Conservation (phyloP, 176 grass and related monocot species). For the Calamus simplicifolius region DNA sequence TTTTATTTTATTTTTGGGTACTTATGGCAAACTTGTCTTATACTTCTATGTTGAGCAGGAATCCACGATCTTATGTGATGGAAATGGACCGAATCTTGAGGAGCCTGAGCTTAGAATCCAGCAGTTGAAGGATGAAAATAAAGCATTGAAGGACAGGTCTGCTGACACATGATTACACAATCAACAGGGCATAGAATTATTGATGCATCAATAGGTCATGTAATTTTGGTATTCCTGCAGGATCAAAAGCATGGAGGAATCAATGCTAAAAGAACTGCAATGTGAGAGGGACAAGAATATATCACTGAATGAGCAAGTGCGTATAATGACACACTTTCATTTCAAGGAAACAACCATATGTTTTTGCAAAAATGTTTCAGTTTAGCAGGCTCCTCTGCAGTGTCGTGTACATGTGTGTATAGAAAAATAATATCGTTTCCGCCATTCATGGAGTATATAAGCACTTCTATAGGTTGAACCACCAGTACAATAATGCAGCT, state of each 20-base stretch:
- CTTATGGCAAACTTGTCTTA: no score
- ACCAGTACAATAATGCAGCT: no score
- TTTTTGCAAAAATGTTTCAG: no score
- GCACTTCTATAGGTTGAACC: not conserved
- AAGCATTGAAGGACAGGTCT: constrained; percentile 63
- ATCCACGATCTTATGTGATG: constrained; percentile 20
- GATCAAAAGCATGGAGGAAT: constrained; percentile 46
- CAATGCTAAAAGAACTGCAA: constrained; percentile 49
- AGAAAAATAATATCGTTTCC: not conserved
- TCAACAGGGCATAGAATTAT: not conserved
- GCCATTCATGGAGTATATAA: constrained; percentile 8
- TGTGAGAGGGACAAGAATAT: constrained; percentile 58
- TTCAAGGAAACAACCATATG: not conserved
- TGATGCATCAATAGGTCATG: constrained; percentile 4
- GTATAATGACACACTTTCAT: constrained; percentile 2
- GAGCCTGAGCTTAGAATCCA: constrained; percentile 35
- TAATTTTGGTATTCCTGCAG: constrained; percentile 32
- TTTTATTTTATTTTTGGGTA: not conserved
- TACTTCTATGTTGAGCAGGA: constrained; percentile 31
- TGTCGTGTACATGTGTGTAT: no score
- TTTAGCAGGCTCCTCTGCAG: no score
- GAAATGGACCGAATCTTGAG: constrained; percentile 10
- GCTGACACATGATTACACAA: not conserved
- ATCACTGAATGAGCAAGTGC: constrained; percentile 68
- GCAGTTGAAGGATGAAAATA: constrained; percentile 68